phyloP scores from a whole-genome alignment of 1,284 basidiomycete species.

The Malassezia cuniculi region DNA sequence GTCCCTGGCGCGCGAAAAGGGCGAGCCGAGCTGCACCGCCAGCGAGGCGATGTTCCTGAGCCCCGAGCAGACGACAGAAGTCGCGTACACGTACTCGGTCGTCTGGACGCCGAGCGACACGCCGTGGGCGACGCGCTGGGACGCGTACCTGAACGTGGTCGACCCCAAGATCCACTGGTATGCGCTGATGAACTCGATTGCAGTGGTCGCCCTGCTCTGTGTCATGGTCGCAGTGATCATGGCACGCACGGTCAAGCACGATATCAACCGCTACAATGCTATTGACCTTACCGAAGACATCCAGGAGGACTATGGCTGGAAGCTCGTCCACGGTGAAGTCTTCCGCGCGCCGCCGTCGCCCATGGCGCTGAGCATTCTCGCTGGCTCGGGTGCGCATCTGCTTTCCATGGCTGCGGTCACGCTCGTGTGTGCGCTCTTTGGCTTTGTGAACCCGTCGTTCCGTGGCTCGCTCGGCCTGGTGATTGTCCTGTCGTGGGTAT shows the following conservation, averaged over 20 bases:
- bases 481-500: conserved; percentile 88
- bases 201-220: conserved; percentile 61
- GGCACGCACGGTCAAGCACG: conserved; percentile 69
- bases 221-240: conserved; percentile 81
- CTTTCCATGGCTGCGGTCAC: conserved; percentile 79
- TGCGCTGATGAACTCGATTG: conserved; percentile 80
- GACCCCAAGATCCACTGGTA: conserved; percentile 55
- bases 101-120: conserved; percentile 72
- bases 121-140: conserved; percentile 77
- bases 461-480: conserved; percentile 86
- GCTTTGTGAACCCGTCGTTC: conserved; percentile 92
- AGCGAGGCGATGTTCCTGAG: conserved; percentile 22
- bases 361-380: conserved; percentile 67
- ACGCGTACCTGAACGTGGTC: conserved; percentile 56
- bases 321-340: conserved; percentile 87
- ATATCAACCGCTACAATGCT: conserved; percentile 90
- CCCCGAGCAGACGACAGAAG: conserved; percentile 55
- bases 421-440: conserved; percentile 88
- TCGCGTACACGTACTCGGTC: conserved; percentile 80
- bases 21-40: conserved; percentile 22
- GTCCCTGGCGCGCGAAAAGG: conserved; percentile 23
- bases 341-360: conserved; percentile 66
- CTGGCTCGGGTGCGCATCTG: conserved; percentile 81
- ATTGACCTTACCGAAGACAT: conserved; percentile 89
- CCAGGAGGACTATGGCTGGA: conserved; percentile 97